Percentiles rank a stretch among this genome's conserved stretches.
phyloP scores from a whole-genome alignment of 2,329 filamentous ascomycete genomes.

The Aspergillus melleus region DNA sequence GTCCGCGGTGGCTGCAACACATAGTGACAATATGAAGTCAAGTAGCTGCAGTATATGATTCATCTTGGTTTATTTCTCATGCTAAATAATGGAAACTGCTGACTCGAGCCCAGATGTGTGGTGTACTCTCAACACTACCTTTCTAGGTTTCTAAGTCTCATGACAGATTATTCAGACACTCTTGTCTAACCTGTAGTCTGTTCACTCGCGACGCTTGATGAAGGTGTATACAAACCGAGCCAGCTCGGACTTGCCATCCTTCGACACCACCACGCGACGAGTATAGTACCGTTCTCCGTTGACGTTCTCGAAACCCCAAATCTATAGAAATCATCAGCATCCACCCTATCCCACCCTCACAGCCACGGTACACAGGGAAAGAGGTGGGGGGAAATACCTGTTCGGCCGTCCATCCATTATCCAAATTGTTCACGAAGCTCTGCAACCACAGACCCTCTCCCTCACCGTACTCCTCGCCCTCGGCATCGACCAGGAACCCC shows the following conservation, averaged over 20 bases:
- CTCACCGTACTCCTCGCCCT: constrained; percentile 44
- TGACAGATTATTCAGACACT: not conserved
- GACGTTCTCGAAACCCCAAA: constrained; percentile 49
- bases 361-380: not conserved
- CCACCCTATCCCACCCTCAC: not conserved
- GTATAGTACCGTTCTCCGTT: constrained; percentile 44
- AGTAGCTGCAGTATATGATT: too few species aligned
- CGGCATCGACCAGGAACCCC: constrained; percentile 60
- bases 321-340: constrained; percentile 25
- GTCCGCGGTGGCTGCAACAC: too few species aligned
- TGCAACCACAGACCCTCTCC: constrained; percentile 49
- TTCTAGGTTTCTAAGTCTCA: not conserved
- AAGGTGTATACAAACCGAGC: constrained; percentile 46
- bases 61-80: too few species aligned
- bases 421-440: constrained; percentile 50
- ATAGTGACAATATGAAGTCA: too few species aligned
- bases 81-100: too few species aligned
- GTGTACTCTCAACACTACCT: too few species aligned
- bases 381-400: constrained; percentile 41
- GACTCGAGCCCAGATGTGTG: too few species aligned
- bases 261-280: constrained; percentile 43
- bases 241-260: constrained; percentile 36
- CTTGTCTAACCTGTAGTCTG: not conserved
- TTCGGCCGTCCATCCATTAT: constrained; percentile 54
- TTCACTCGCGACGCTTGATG: not conserved